A percentile compares a stretch with the other conserved stretches of the same genome.
phyloP scores from a whole-genome alignment of 2,329 filamentous ascomycete species.

The Neofusicoccum laricinum region DNA sequence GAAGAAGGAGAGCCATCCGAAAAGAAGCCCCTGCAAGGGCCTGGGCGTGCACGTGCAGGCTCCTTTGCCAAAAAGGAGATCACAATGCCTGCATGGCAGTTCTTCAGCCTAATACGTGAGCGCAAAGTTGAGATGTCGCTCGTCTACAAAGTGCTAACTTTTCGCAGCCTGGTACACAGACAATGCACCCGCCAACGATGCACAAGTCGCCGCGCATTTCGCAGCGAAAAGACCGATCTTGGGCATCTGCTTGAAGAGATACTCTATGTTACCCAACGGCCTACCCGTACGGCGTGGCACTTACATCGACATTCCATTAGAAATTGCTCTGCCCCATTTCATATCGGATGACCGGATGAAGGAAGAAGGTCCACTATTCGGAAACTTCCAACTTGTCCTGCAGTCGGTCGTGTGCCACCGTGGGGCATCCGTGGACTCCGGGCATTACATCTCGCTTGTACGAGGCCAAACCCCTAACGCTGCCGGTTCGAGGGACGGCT shows the following conservation, averaged over 20 bases:
- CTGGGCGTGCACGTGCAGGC: slow-evolving; percentile 32
- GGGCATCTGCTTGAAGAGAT: slow-evolving; percentile 90
- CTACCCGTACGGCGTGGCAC: slow-evolving; percentile 71
- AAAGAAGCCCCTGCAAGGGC: slow-evolving; percentile 42
- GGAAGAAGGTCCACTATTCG: slow-evolving; percentile 65
- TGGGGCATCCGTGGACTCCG: slow-evolving; percentile 78
- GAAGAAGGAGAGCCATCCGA: slow-evolving; percentile 39
- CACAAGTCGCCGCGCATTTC: slow-evolving; percentile 86
- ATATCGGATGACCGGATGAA: slow-evolving; percentile 74
- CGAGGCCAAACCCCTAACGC: slow-evolving; percentile 62
- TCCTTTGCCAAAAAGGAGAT: slow-evolving; percentile 69
- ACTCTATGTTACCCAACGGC: slow-evolving; percentile 70
- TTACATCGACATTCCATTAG: slow-evolving; percentile 86
- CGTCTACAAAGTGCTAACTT: slow-evolving; percentile 11
- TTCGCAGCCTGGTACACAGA: slow-evolving; percentile 78
- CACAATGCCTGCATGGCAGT: slow-evolving; percentile 95
- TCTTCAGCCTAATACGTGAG: slow-evolving; percentile 88
- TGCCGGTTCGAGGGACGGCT: slow-evolving; percentile 50
- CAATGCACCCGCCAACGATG: slow-evolving; percentile 62
- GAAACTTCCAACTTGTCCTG: slow-evolving; percentile 90
- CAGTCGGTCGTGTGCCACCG: slow-evolving; percentile 93
- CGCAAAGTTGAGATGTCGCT: slow-evolving; percentile 22
- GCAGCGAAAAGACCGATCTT: slow-evolving; percentile 78
- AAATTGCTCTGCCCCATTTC: slow-evolving; percentile 81
- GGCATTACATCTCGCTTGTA: slow-evolving; percentile 87